Base-by-base conservation (phyloP, 2,329 filamentous ascomycete species). In the Cladosporium sphaerospermum region DNA sequence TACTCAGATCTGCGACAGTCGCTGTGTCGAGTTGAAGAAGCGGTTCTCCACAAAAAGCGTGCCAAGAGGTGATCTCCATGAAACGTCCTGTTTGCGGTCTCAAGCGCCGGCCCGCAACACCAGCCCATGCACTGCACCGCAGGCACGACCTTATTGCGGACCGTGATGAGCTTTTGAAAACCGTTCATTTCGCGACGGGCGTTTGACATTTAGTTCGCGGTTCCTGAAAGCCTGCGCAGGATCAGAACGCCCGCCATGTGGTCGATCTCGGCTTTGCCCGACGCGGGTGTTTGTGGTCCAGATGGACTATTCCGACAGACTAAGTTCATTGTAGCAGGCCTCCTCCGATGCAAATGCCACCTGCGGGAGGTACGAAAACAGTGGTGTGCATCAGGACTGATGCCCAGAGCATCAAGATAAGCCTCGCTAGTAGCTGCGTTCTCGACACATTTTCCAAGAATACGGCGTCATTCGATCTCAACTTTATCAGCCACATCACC, bases 1-100 rank as follows among this genome's bases (percentile, higher is more conserved):
- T 32, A 23, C 36, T 32, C 32, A 44, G 40, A 10, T 34, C 18
- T 51, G 48, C 48, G 31, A 51, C 48, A 44, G 31, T 43, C 13
- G 40, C 28, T 37, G 48, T 51, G 18, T 44, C 40, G 41, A 37
- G 40, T 51, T 44, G 48, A 51, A 44, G 48, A 51, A 43, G 16
- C n/a, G 8, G 5, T 32, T 44, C 48, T 33, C 40, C 48, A 43
- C 39, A 37, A 37, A 51, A 28, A 47, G 33, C 14, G 28, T 18
- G 45, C 45, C 34, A 47, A 47, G 48, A 43, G 44, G 40, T 44
- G 48, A 39, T 11, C 40, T 39, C 19, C 34, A 16, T 44, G 48
- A 51, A 43, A 51, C 48, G 9, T 18, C 40, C 40, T 42, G n/a
- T 28, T 31, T 28, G n/a, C 34, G 34, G 34, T 9, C 34, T n/a